Evolutionary conservation across 495 filamentous ascomycete genomes (phyloP).

Genomic region (Coniosporium apollinis): DNA sequence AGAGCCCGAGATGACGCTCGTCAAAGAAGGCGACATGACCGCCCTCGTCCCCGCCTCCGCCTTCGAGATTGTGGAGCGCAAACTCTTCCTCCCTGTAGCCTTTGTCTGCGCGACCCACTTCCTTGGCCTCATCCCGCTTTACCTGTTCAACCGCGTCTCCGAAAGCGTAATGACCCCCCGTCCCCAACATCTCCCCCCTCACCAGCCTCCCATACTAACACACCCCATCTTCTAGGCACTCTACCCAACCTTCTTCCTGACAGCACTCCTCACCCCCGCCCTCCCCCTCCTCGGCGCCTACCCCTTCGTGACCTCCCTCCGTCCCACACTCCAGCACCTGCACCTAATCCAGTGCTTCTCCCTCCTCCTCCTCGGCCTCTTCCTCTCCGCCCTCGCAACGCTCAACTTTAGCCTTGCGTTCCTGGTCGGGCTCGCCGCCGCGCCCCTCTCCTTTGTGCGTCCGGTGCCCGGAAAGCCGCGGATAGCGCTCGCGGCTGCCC

Average conservation of each 20-base stretch:
- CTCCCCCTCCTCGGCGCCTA: slow-evolving; percentile 42
- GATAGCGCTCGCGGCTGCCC: not conserved
- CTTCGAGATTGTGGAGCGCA: slow-evolving; percentile 37
- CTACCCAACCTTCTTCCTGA: slow-evolving; percentile 35
- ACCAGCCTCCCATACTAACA: slow-evolving; percentile 3
- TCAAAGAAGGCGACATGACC: slow-evolving; percentile 17
- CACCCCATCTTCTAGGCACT: slow-evolving; percentile 36
- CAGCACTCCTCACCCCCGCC: slow-evolving; percentile 39
- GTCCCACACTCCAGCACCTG: slow-evolving; percentile 49
- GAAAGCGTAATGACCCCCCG: slow-evolving; percentile 37
- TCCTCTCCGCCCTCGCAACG: slow-evolving; percentile 80
- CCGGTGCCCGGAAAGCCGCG: slow-evolving; percentile 1
- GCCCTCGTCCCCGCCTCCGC: slow-evolving; percentile 21
- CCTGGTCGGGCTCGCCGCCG: slow-evolving; percentile 60
- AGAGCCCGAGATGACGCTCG: slow-evolving; percentile 17
- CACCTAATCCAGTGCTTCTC: slow-evolving; percentile 79
- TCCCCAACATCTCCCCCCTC: not conserved
- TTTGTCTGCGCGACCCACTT: slow-evolving; percentile 58
- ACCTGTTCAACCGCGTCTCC: slow-evolving; percentile 63
- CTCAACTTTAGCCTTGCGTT: slow-evolving; percentile 91
- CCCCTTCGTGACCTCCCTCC: slow-evolving; percentile 29
- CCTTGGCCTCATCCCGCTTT: slow-evolving; percentile 68
- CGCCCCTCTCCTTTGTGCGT: slow-evolving; percentile 34
- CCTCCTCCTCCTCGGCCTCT: slow-evolving; percentile 75
- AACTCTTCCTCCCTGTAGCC: slow-evolving; percentile 60